Evolutionary conservation across 148 eudicot species (phyloP).

Genomic region (Cornus suecica): DNA sequence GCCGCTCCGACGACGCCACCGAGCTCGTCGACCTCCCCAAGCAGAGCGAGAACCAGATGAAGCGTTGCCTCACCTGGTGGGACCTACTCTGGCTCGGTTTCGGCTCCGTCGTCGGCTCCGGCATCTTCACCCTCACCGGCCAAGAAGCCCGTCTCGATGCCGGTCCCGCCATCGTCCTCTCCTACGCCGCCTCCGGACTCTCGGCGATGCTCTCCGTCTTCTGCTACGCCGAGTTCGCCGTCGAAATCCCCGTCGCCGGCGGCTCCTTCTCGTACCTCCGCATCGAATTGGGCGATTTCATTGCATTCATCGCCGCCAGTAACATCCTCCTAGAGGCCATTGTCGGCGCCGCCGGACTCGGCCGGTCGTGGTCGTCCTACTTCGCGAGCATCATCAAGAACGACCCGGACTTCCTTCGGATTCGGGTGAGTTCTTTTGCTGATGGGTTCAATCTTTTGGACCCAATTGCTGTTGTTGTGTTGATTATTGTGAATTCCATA

Average conservation of each 20-base stretch:
- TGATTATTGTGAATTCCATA: slow-evolving; percentile 52
- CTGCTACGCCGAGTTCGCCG: slow-evolving; percentile 85
- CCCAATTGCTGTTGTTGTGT: slow-evolving; percentile 69
- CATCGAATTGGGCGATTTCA: slow-evolving; percentile 78
- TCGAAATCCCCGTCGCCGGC: slow-evolving; percentile 86
- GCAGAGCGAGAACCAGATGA: slow-evolving; percentile 46
- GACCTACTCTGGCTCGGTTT: slow-evolving; percentile 74
- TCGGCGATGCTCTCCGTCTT: slow-evolving; percentile 88
- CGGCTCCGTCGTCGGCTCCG: slow-evolving; percentile 90
- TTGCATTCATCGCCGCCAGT: slow-evolving; percentile 86
- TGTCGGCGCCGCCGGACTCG: slow-evolving; percentile 89
- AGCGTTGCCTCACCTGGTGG: slow-evolving; percentile 73
- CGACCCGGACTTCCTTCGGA: slow-evolving; percentile 61
- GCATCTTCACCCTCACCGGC: slow-evolving; percentile 81
- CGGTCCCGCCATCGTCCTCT: slow-evolving; percentile 76
- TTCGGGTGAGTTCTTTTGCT: slow-evolving; percentile 38
- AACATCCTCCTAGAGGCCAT: slow-evolving; percentile 79
- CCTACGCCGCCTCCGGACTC: slow-evolving; percentile 75
- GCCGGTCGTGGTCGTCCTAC: slow-evolving; percentile 84
- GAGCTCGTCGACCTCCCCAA: slow-evolving; percentile 41
- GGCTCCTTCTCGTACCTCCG: slow-evolving; percentile 88
- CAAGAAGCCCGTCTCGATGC: slow-evolving; percentile 67
- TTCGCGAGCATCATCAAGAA: slow-evolving; percentile 55
- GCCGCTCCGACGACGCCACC: slow-evolving; percentile 54
- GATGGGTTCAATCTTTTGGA: slow-evolving; percentile 78